These are phyloP conservation scores for Arabidopsis arenosa DNA, from an alignment of 345 rosid species.

Conservation along the genomic window DNA sequence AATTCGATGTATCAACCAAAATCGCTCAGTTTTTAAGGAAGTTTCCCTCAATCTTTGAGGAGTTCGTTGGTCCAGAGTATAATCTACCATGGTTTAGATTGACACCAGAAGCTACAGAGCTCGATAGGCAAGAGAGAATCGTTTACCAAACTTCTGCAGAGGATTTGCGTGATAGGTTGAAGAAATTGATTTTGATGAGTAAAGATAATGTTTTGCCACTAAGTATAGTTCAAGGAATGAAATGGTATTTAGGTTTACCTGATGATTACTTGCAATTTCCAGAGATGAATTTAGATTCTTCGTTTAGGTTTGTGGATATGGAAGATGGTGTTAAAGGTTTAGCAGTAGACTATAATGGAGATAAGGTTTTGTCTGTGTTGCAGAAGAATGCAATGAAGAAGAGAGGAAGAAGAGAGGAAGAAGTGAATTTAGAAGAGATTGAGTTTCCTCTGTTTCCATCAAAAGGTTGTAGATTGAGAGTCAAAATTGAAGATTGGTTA, in stretches of 20 bases:
- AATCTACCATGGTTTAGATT: conserved; percentile 92
- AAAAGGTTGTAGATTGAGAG: conserved; percentile 75
- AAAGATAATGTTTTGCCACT: conserved; percentile 69
- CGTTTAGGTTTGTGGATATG: conserved; percentile 69
- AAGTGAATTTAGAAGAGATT: conserved; percentile 44
- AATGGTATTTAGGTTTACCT: conserved; percentile 86
- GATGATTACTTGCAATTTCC: conserved; percentile 55
- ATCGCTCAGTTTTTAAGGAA: conserved; percentile 70
- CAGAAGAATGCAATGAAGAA: conserved; percentile 65
- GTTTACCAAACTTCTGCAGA: conserved; percentile 53
- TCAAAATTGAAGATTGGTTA: conserved; percentile 73
- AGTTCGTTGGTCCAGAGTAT: conserved; percentile 70
- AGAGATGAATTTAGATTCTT: conserved; percentile 52
- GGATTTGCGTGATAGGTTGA: conserved; percentile 64
- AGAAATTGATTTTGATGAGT: conserved; percentile 74
- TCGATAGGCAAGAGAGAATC: conserved; percentile 61
- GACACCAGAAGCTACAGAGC: conserved; percentile 70
- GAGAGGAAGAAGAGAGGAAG: conserved; percentile 38
- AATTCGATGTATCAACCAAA: conserved; percentile 71
- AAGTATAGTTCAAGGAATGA: conserved; percentile 78
- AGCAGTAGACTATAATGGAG: conserved; percentile 50
- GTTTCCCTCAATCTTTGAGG: conserved; percentile 80
- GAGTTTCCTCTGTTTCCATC: conserved; percentile 85
- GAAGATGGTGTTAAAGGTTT: conserved; percentile 78
- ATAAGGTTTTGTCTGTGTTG: conserved; percentile 55